Percentiles rank a stretch among this genome's conserved stretches.
Evolutionary conservation across 1,284 basidiomycete species (phyloP).

Genomic region (Meripilus lineatus): DNA sequence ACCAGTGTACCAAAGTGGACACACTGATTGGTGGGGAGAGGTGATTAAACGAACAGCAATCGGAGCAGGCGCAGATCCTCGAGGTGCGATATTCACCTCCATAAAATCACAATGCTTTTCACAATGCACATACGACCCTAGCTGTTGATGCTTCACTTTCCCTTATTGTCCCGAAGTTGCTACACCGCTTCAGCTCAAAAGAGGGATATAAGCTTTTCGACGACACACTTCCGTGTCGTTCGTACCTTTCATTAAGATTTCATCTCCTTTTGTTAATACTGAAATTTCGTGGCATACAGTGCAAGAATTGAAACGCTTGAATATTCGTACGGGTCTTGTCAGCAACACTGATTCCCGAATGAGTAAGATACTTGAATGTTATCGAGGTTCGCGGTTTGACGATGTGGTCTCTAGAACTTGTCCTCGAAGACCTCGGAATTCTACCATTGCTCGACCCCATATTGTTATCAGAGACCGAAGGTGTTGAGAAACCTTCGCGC

Average conservation of each 20-base stretch:
- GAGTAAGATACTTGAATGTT: constrained; percentile 37
- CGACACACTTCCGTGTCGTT: constrained; percentile 58
- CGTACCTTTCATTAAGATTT: constrained; percentile 21
- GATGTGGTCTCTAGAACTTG: constrained; percentile 30
- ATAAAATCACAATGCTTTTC: neutral
- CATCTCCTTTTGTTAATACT: neutral
- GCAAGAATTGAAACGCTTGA: constrained; percentile 36
- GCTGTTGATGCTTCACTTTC: constrained; percentile 47
- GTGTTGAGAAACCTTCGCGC: constrained; percentile 60
- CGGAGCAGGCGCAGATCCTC: constrained; percentile 59
- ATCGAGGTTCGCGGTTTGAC: neutral
- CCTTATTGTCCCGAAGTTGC: constrained; percentile 49
- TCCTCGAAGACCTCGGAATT: constrained; percentile 55
- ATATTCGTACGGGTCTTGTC: constrained; percentile 52
- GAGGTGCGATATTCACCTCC: constrained; percentile 22
- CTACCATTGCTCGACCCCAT: constrained; percentile 44
- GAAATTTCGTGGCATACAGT: constrained; percentile 36
- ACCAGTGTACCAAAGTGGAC: constrained; percentile 49
- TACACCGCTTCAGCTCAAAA: constrained; percentile 60
- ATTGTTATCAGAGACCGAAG: constrained; percentile 60
- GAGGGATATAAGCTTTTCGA: constrained; percentile 68
- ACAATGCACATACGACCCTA: constrained; percentile 22
- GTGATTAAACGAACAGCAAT: constrained; percentile 68
- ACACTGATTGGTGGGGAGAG: constrained; percentile 64
- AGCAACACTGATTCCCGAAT: constrained; percentile 71